These are phyloP conservation scores for Trypanosoma vivax DNA, from an alignment of 208 protist genomes.

Conservation along the genomic window DNA sequence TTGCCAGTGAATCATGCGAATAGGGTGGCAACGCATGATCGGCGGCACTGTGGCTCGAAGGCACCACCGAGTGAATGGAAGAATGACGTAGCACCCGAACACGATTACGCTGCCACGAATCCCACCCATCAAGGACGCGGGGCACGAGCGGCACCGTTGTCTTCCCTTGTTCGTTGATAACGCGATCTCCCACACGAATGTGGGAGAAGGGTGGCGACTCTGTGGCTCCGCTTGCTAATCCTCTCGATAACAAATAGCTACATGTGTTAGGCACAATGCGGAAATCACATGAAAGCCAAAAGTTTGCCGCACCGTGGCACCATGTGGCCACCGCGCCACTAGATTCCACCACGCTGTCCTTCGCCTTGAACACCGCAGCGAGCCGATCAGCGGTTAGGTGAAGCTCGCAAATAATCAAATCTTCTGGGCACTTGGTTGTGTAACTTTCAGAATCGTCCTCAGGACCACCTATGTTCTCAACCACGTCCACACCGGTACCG, in stretches of 20 bases:
- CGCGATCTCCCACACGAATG: background rate
- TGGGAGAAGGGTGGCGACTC: background rate
- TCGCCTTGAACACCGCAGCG: slow-evolving; percentile 4
- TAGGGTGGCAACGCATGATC: background rate
- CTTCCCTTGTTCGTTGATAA: background rate
- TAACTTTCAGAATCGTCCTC: background rate
- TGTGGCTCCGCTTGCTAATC: background rate
- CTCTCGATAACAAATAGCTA: background rate
- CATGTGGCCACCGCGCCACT: slow-evolving; percentile 10
- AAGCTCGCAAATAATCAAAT: slow-evolving; percentile 13
- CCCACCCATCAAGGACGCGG: slow-evolving; percentile 8
- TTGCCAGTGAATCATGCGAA: slow-evolving; percentile 9
- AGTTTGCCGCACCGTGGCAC: slow-evolving; percentile 6
- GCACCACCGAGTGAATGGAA: background rate
- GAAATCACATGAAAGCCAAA: slow-evolving; percentile 19
- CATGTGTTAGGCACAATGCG: background rate
- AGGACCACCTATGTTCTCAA: background rate
- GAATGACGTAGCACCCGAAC: background rate
- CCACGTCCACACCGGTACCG: background rate
- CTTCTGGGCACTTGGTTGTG: background rate
- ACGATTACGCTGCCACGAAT: slow-evolving; percentile 5
- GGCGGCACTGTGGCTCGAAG: too few species aligned
- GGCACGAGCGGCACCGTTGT: background rate
- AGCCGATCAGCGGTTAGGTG: background rate
- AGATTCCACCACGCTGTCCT: background rate